phyloP scores from a whole-genome alignment of 805 yeast genomes.

The Saccharomycopsis lassenensis region DNA sequence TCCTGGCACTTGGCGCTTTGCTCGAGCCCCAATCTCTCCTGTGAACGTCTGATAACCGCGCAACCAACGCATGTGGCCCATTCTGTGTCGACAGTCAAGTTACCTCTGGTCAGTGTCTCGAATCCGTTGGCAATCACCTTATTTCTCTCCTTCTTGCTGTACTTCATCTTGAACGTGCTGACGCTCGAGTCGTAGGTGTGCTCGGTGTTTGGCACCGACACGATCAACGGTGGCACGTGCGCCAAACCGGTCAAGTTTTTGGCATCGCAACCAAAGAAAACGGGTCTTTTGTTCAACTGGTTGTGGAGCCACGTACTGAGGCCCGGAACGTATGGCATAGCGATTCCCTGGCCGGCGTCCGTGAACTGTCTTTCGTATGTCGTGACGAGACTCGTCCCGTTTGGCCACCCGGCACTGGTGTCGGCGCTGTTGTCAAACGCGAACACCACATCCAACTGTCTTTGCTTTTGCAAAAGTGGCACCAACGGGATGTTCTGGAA shows the following conservation, averaged over 20 bases:
- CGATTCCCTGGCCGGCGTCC: slow-evolving; percentile 41
- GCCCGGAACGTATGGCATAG: slow-evolving; percentile 77
- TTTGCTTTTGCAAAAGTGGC: slow-evolving; percentile 48
- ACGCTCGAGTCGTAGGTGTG: slow-evolving; percentile 55
- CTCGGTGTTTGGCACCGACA: slow-evolving; percentile 65
- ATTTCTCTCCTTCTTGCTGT: slow-evolving; percentile 42
- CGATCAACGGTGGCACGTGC: slow-evolving; percentile 43
- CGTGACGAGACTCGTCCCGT: slow-evolving; percentile 45
- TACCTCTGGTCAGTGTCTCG: slow-evolving; percentile 54
- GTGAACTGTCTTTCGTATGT: slow-evolving; percentile 52
- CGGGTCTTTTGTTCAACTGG: slow-evolving; percentile 60
- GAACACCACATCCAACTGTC: slow-evolving; percentile 49
- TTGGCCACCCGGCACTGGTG: slow-evolving; percentile 48
- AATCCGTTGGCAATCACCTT: slow-evolving; percentile 64
- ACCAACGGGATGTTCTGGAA: slow-evolving; percentile 47
- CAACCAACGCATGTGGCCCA: slow-evolving; percentile 72
- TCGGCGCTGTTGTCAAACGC: slow-evolving; percentile 63
- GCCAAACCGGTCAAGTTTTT: slow-evolving; percentile 43
- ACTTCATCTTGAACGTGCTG: slow-evolving; percentile 57
- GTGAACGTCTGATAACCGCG: slow-evolving; percentile 69
- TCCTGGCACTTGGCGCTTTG: slow-evolving; percentile 57
- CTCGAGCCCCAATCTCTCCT: slow-evolving; percentile 51
- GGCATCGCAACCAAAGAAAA: slow-evolving; percentile 77
- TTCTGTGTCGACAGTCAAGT: slow-evolving; percentile 55
- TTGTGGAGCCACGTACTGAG: slow-evolving; percentile 42